Percentiles rank a stretch among this genome's conserved stretches.
These are phyloP conservation scores for Vachellia collinsii DNA, from an alignment of 306 rosid species.

Conservation along the genomic window DNA sequence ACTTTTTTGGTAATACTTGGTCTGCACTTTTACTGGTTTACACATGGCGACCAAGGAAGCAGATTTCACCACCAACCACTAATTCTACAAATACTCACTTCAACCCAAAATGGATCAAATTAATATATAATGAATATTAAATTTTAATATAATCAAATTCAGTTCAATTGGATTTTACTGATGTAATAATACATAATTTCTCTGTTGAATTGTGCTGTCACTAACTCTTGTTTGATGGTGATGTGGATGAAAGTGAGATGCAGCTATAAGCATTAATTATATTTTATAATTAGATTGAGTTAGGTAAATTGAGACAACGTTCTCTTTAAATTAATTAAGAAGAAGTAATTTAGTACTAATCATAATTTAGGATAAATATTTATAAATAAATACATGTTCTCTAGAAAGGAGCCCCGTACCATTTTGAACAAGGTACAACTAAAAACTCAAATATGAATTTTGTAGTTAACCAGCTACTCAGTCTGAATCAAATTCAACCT, in stretches of 20 bases:
- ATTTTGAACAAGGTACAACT: not conserved
- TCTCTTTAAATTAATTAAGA: not conserved
- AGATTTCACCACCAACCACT: not conserved
- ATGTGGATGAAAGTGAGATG: constrained; percentile 1
- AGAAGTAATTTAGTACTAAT: not conserved
- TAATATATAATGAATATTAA: too few species aligned
- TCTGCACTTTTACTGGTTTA: constrained; percentile 25
- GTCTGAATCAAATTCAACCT: not conserved
- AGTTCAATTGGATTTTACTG: constrained; percentile 49
- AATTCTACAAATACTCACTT: not conserved
- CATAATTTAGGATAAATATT: not conserved
- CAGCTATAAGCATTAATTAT: not conserved
- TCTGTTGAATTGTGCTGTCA: constrained; percentile 34
- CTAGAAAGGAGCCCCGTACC: not conserved
- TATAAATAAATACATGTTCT: not conserved
- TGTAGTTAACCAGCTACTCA: not conserved
- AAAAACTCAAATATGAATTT: not conserved
- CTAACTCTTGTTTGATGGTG: constrained; percentile 5
- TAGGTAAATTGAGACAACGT: not conserved
- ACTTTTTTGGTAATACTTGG: not conserved
- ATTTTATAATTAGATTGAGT: not conserved
- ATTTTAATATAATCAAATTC: not conserved
- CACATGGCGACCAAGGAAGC: constrained; percentile 33
- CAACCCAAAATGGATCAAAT: too few species aligned
- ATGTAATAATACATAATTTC: constrained; percentile 39